Base-by-base conservation (phyloP, 164 flowering plant species). In the Annona squamosa region DNA sequence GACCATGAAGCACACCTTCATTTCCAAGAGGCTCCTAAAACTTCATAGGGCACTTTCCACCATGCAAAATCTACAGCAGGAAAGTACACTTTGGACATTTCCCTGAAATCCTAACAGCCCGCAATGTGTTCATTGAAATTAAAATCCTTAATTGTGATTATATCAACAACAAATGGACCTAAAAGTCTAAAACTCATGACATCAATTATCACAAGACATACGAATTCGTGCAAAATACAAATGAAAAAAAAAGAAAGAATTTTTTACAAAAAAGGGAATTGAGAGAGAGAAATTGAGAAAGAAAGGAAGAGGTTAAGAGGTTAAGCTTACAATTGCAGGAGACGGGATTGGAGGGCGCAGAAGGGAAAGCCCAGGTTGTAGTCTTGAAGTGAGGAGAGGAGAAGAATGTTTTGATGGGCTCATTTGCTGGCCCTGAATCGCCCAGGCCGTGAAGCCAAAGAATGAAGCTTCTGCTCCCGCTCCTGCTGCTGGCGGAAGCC, bases 351-450 rank as follows among this genome's bases (percentile, higher is more conserved):
- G 80, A 68, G 77, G 97, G 94, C 72, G 98, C 97, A 77, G 98
- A 92, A 75, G 98, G 98, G 81, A 94, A 94, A 12, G 89, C 82
- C 98, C 98, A 94, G 42, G 74, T 77, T 61, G 98, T 84, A 84
- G 77, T 81, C 19, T 79, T 81, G 77, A 94, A 92, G 81, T 86
- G 78, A 1, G 91, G 88, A 4, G 97, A 88, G 59, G 87, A 85
- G 88, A 94, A 94, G 69, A 92, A 75, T 46, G 91, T 78, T 80
- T 83, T 94, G 85, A 94, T 88, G 78, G 97, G 97, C 65, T 92
- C 98, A 70, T 94, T 94, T 44, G 98, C 98, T 9, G 97, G 95
- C 61, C 95, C 95, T 2, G 93, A 88, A 75, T 92, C 97, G 37
- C 96, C 97, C 74, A 90, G 77, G 6, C 96, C 97, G 68, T 92